Evolutionary conservation across 345 rosid species (phyloP).

Genomic region (Dipteronia dyeriana): DNA sequence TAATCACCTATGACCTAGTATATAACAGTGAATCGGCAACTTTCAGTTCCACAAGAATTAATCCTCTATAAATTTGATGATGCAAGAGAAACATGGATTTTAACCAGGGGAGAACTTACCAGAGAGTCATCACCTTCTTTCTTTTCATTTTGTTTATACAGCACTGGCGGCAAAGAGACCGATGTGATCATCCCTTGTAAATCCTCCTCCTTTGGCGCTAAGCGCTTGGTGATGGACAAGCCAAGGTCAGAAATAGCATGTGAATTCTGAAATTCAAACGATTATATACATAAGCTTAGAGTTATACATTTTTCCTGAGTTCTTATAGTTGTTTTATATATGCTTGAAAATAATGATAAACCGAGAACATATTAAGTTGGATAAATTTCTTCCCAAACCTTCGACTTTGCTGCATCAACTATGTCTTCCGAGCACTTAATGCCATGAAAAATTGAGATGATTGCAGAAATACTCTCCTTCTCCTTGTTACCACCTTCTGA

Average conservation of each 20-base stretch:
- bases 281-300: constrained; percentile 20
- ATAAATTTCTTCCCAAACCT: constrained; percentile 50
- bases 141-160: constrained; percentile 67
- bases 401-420: constrained; percentile 68
- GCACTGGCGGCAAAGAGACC: constrained; percentile 58
- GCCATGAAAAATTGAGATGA: constrained; percentile 54
- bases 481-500: constrained; percentile 61
- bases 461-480: constrained; percentile 53
- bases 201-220: constrained; percentile 50
- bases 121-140: constrained; percentile 54
- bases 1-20: neutral
- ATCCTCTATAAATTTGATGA: neutral
- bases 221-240: constrained; percentile 58
- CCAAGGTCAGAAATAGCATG: constrained; percentile 93
- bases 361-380: constrained; percentile 7
- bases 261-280: constrained; percentile 65
- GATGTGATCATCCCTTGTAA: constrained; percentile 37
- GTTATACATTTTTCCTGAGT: neutral
- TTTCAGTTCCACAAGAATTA: neutral
- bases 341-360: constrained; percentile 1
- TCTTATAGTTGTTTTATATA: neutral
- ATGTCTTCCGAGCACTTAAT: constrained; percentile 77
- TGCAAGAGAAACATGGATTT: neutral
- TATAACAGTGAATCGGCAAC: constrained; percentile 3
- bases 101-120: constrained; percentile 40